Evolutionary conservation across 179 eudicot genomes (phyloP).

Genomic region (Drosera spatulata): DNA sequence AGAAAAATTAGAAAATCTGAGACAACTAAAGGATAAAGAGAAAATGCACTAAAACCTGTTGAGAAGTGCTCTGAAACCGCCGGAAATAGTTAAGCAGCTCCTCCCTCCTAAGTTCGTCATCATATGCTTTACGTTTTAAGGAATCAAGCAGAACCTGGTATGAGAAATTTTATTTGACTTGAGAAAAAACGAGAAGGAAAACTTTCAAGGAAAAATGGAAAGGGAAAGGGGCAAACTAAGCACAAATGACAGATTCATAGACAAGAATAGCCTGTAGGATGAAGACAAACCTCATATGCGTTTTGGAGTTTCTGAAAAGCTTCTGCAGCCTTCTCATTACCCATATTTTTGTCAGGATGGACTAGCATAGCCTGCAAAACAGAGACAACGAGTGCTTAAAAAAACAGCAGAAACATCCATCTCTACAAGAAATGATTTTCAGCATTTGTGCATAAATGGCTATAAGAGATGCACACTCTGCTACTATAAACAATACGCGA

Average conservation of each 20-base stretch:
- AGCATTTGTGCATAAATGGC: too few species aligned
- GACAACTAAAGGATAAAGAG: not conserved
- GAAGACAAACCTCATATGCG: constrained; percentile 73
- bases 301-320: constrained; percentile 98
- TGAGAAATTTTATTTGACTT: not conserved
- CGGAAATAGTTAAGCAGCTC: constrained; percentile 72
- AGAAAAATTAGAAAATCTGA: too few species aligned
- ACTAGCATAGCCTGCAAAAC: constrained; percentile 89
- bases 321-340: constrained; percentile 97
- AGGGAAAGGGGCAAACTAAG: not conserved
- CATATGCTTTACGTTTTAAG: constrained; percentile 72
- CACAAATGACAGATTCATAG: not conserved
- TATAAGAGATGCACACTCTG: too few species aligned
- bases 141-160: constrained; percentile 74
- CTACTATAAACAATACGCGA: too few species aligned
- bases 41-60: constrained; percentile 34
- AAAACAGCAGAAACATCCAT: too few species aligned
- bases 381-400: constrained; percentile 6
- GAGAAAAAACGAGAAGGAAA: not conserved
- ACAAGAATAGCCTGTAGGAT: constrained; percentile 1
- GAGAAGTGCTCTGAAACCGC: constrained; percentile 58
- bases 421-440: too few species aligned
- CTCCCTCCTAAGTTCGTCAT: constrained; percentile 86
- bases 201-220: not conserved
- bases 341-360: constrained; percentile 99